Base-by-base conservation (phyloP, 1,139 yeast genomes). In the Nakaseomyces uthaithaninus region DNA sequence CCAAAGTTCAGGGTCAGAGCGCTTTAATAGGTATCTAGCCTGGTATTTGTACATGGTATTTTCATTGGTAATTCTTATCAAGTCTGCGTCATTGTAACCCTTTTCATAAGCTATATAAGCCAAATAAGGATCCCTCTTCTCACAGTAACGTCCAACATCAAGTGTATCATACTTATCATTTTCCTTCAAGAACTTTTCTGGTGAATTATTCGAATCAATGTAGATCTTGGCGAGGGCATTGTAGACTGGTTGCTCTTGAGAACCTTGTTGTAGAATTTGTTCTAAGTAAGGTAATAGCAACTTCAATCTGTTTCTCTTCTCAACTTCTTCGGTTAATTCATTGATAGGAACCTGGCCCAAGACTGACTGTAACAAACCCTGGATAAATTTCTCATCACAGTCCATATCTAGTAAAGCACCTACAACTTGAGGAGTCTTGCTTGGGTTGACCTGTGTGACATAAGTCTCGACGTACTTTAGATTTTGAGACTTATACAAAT, bases 1-100 rank as follows among this genome's bases (percentile, higher is more conserved):
- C 97, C 98, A 91, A 50, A 91, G 73, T 10, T 66, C 74, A 33
- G 78, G 69, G 57, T 91, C 95, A 15, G 95, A 85, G 63, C 95
- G 84, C 46, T 76, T 68, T 54, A 91, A 75, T 60, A 91, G 72
- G 62, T 93, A 91, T 64, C 97, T 80, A 11, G 98, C 98, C 71
- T 93, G 98, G 65, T 91, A 91, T 66, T 93, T 93, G 73, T 84
- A 91, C 99, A 91, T 91, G 55, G 93, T 78, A 65, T 91, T 91
- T 59, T 93, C 98, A 61, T 91, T 91, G 52, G 98, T 91, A 62
- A 91, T 87, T 57, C 77, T 72, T 56, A 91, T 77, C 59, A 91
- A 75, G 64, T 91, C 98, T 46, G 72, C 80, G 62, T 91, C 95
- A 57, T 91, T 89, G 43, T 75, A 72, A 60, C 99, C 99, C 67